Evolutionary conservation across 192 early-diverging fungal species (phyloP).

Genomic region (Diversispora eburnea): DNA sequence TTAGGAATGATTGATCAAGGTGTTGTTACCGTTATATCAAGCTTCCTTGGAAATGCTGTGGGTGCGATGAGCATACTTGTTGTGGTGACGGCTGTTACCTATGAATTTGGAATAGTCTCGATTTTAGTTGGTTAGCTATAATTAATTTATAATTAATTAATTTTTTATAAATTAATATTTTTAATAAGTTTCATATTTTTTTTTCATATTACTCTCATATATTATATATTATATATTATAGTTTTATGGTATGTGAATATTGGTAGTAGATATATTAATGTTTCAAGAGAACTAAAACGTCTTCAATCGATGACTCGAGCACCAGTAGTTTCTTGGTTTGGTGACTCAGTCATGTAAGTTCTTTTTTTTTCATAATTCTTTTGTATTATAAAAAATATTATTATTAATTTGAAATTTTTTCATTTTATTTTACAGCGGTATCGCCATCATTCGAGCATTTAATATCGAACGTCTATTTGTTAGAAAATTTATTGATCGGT

Average conservation of each 20-base stretch:
- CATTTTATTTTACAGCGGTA: constrained; percentile 69
- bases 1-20: constrained; percentile 73
- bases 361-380: constrained; percentile 37
- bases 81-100: constrained; percentile 59
- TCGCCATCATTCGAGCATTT: constrained; percentile 82
- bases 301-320: constrained; percentile 57
- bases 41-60: constrained; percentile 47
- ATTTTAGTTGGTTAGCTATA: constrained; percentile 40
- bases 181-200: neutral
- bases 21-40: constrained; percentile 50
- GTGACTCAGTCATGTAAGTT: constrained; percentile 36
- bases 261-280: constrained; percentile 16
- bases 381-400: constrained; percentile 82
- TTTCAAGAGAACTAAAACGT: constrained; percentile 82
- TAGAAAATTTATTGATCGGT: constrained; percentile 46
- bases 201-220: neutral
- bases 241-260: constrained; percentile 16
- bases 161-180: neutral
- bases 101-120: constrained; percentile 60
- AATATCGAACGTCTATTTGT: constrained; percentile 63
- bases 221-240: too few relatives aligned
- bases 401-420: constrained; percentile 73
- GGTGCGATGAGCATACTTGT: constrained; percentile 49
- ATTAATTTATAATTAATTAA: neutral
- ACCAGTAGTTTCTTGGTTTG: constrained; percentile 44